Conservation (phyloP, 768 basidiomycete genomes). For the Calocybe indica region DNA sequence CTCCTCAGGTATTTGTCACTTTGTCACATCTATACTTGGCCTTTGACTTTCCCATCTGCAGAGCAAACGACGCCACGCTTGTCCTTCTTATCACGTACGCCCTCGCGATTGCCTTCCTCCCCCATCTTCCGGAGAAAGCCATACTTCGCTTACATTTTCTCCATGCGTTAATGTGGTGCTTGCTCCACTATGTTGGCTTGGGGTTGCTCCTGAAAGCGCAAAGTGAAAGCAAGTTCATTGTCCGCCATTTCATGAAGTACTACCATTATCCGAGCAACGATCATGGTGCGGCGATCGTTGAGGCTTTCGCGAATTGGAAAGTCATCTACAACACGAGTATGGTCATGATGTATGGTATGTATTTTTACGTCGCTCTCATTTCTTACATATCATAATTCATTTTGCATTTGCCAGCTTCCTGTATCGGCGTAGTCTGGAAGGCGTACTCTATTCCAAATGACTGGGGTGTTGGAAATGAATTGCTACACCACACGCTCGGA, state of each 20-base stretch:
- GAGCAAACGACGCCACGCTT: slow-evolving; percentile 82
- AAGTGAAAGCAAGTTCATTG: slow-evolving; percentile 81
- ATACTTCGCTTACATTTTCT: slow-evolving; percentile 66
- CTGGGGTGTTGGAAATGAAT: slow-evolving; percentile 84
- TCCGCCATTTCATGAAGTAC: slow-evolving; percentile 90
- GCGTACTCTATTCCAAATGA: slow-evolving; percentile 77
- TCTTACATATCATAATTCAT: slow-evolving; percentile 3
- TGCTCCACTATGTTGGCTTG: slow-evolving; percentile 84
- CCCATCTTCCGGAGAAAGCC: slow-evolving; percentile 39
- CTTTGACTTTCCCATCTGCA: slow-evolving; percentile 23
- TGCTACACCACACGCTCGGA: slow-evolving; percentile 86
- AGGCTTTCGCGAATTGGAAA: slow-evolving; percentile 97
- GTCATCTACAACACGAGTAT: slow-evolving; percentile 85
- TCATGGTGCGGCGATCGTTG: slow-evolving; percentile 75
- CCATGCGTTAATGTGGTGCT: slow-evolving; percentile 82
- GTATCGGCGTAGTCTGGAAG: slow-evolving; percentile 82
- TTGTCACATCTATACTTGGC: slow-evolving; percentile 2
- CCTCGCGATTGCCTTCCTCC: slow-evolving; percentile 51
- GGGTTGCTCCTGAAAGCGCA: slow-evolving; percentile 83
- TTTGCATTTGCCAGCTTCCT: slow-evolving; percentile 59
- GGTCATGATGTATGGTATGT: slow-evolving; percentile 88
- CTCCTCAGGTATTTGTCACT: slow-evolving; percentile 60
- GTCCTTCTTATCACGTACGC: slow-evolving; percentile 70
- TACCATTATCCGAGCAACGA: slow-evolving; percentile 81
- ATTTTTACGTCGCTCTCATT: not conserved